phyloP scores from a whole-genome alignment of 306 rosid genomes.

The Purshia tridentata region DNA sequence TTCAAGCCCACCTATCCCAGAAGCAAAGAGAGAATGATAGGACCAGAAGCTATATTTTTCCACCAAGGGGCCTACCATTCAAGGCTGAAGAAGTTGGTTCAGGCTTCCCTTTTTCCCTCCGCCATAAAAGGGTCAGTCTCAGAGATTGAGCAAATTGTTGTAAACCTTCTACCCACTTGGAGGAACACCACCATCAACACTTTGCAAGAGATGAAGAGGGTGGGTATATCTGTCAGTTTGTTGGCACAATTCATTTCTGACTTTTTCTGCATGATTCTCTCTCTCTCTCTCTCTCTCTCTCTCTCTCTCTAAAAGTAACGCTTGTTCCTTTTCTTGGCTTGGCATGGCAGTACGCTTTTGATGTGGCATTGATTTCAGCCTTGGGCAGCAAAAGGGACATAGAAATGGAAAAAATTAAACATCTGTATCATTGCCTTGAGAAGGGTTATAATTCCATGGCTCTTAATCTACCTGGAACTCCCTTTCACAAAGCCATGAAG shows the following conservation, averaged over 20 bases:
- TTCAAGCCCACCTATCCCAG: conserved; percentile 86
- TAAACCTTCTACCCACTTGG: conserved; percentile 60
- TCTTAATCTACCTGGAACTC: conserved; percentile 68
- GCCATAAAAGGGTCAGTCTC: conserved; percentile 56
- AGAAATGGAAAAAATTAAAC: conserved; percentile 64
- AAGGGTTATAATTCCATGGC: conserved; percentile 92
- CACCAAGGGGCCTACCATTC: conserved; percentile 85
- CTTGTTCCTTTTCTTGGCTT: background rate
- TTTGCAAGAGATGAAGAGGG: conserved; percentile 84
- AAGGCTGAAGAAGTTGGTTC: conserved; percentile 63
- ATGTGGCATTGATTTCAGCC: conserved; percentile 78
- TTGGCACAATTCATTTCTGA: background rate
- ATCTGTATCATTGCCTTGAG: conserved; percentile 59
- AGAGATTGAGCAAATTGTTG: conserved; percentile 59
- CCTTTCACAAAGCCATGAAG: conserved; percentile 71
- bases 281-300: too few relatives aligned
- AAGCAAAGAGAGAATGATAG: conserved; percentile 84
- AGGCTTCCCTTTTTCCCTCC: conserved; percentile 58
- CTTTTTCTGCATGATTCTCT: background rate
- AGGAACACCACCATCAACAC: conserved; percentile 54
- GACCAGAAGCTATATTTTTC: conserved; percentile 79
- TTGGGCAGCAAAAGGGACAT: conserved; percentile 54
- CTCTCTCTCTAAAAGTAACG: conserved; percentile 3
- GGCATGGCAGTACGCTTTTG: conserved; percentile 70
- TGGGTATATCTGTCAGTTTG: conserved; percentile 37